Conservation (phyloP, 2,329 filamentous ascomycete genomes). For the Paracoccidioides brasiliensis region DNA sequence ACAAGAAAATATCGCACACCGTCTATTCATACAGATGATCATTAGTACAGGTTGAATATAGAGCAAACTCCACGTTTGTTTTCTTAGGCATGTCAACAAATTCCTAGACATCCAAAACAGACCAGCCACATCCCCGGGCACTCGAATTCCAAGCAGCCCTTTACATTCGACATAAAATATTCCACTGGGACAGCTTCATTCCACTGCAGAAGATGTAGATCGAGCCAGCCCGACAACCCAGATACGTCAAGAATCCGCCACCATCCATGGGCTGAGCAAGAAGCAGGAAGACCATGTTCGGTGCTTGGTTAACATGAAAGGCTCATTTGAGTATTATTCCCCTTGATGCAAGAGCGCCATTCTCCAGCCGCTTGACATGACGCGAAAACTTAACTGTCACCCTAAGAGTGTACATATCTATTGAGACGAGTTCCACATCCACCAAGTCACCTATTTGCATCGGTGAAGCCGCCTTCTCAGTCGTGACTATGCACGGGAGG, state of each 20-base stretch:
- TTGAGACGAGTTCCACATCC: constrained; percentile 10
- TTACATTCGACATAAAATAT: background rate
- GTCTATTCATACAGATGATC: background rate
- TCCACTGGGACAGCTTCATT: background rate
- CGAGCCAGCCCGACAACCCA: background rate
- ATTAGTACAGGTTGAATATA: background rate
- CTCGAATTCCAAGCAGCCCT: background rate
- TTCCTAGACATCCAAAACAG: background rate
- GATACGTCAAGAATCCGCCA: background rate
- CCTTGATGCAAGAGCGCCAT: constrained; percentile 1
- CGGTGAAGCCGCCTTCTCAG: constrained; percentile 2
- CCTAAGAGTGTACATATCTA: constrained; percentile 11
- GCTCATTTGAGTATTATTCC: background rate
- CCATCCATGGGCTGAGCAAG: background rate
- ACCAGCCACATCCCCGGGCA: background rate
- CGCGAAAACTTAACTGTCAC: constrained; percentile 8
- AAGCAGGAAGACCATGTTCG: background rate
- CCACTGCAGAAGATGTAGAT: too few species aligned
- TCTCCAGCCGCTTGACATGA: constrained; percentile 8
- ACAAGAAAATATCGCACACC: background rate
- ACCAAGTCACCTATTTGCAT: constrained; percentile 11
- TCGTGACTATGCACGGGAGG: constrained; percentile 10
- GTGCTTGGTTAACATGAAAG: background rate
- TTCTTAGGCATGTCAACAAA: background rate
- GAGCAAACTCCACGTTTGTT: background rate